Evolutionary conservation across 2,329 filamentous ascomycete genomes (phyloP), one percentile per base, ranked within the genome.

Genomic region (Madurella mycetomatis): DNA sequence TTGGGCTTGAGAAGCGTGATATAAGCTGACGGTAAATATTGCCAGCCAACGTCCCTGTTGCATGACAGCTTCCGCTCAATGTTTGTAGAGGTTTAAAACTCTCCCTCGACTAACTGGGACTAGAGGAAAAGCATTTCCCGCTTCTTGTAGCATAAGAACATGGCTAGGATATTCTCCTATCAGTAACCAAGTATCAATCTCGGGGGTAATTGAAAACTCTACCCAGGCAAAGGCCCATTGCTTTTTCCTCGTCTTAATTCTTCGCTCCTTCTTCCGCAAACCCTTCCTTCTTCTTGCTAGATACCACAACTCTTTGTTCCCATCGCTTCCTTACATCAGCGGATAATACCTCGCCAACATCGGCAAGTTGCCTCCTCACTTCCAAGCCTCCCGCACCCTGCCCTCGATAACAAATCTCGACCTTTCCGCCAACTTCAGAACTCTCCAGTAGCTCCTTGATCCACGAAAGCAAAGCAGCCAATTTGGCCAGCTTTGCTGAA

Each of bases 381-480:
- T 66, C 62, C 18, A 69, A 51, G 7, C 3, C 25, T 25, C 16
- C 16, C 40, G 2, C 60, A 58, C 31, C 37, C 15, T 49, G 17
- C 4, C 25, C 34, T 15, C 31, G 12, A 39, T 57, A 56, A 16
- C 61, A 59, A 16, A 67, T 43, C 60, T 69, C 66, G 8, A 69
- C 19, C 51, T 61, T 66, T 1, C 48, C 41, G 9, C 54, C 57
- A 2, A 47, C 41, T 11, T 53, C 58, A 1, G 40, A 45, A 4
- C 46, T 46, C 12, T 45, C 55, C 12, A 47, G 52, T 13, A 62
- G 61, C 9, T 45, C 49, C 9, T 62, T 41, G 34, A 70, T 56
- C 19, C 40, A 46, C 31, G 61, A 58, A 30, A 71, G 44, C 13
- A 72, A 53, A 1, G 59, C 64, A 1, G 64, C 67, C 1, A 76